Conservation (phyloP, 208 protist genomes). For the Acanthamoeba healyi region DNA sequence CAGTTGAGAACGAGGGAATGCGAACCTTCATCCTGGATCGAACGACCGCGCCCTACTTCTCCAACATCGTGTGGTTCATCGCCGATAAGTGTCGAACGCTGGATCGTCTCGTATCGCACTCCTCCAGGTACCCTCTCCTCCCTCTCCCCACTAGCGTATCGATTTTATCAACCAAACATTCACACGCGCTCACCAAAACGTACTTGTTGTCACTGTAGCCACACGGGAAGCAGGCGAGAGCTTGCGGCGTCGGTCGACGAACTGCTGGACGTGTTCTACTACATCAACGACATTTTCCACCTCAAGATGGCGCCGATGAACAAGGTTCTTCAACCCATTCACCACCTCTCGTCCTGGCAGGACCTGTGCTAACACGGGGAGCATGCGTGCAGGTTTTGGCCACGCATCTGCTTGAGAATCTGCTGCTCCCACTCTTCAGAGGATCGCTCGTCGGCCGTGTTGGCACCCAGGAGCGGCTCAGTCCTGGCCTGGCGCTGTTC, state of each 20-base stretch:
- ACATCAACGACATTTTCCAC: constrained; percentile 91
- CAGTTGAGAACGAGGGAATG: constrained; percentile 86
- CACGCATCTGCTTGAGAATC: constrained; percentile 74
- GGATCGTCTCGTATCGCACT: constrained; percentile 77
- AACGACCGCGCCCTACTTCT: constrained; percentile 90
- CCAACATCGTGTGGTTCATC: constrained; percentile 92
- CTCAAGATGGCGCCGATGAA: constrained; percentile 80
- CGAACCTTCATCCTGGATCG: constrained; percentile 87
- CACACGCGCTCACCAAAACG: no score
- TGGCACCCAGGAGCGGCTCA: constrained; percentile 72
- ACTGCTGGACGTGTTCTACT: constrained; percentile 90
- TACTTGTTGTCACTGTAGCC: no score
- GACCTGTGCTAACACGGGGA: no score
- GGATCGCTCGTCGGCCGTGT: constrained; percentile 45
- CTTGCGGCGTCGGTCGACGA: constrained; percentile 86
- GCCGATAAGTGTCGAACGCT: constrained; percentile 84
- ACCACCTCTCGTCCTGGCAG: no score
- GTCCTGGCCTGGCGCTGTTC: constrained; percentile 77
- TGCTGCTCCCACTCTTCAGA: constrained; percentile 78
- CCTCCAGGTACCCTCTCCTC: no score
- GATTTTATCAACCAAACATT: no score
- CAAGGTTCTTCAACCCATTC: no score
- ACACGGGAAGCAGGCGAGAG: constrained; percentile 41
- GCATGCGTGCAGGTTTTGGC: constrained; percentile 56
- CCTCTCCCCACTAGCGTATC: no score